These are phyloP conservation scores for Sporothrix brasiliensis DNA, from an alignment of 2,329 filamentous ascomycete genomes.

Conservation along the genomic window DNA sequence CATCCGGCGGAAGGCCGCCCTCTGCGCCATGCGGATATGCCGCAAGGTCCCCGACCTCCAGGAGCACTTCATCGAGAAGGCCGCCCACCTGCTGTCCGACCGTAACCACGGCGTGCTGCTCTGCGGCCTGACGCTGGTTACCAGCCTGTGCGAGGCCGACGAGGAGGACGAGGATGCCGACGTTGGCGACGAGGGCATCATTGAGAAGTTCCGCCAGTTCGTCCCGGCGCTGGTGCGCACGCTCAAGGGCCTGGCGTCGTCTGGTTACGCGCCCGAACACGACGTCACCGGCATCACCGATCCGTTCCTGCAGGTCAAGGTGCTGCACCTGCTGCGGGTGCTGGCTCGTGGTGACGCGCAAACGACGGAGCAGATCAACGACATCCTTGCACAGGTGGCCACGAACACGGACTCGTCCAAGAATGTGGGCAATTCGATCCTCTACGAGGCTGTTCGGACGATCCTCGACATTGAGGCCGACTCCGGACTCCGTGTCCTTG, in stretches of 20 bases:
- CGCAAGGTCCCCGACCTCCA: conserved; percentile 96
- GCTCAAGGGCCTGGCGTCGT: conserved; percentile 87
- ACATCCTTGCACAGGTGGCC: conserved; percentile 94
- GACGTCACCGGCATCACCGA: conserved; percentile 98
- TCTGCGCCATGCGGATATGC: conserved; percentile 99
- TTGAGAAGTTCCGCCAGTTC: conserved; percentile 87
- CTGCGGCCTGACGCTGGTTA: conserved; percentile 87
- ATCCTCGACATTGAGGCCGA: conserved; percentile 98
- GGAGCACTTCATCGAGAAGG: conserved; percentile 96
- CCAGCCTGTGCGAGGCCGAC: conserved; percentile 90
- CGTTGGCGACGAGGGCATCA: conserved; percentile 82
- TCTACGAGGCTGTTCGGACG: conserved; percentile 95
- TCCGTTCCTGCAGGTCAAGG: conserved; percentile 96
- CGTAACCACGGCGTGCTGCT: conserved; percentile 94
- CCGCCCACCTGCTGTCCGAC: conserved; percentile 82
- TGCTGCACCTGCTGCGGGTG: conserved; percentile 81
- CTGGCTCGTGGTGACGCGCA: conserved; percentile 82
- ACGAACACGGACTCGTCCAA: conserved; percentile 98
- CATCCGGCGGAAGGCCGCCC: conserved; percentile 90
- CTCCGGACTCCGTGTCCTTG: conserved; percentile 87
- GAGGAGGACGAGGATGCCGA: conserved; percentile 93
- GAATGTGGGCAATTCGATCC: conserved; percentile 96
- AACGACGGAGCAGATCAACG: conserved; percentile 96
- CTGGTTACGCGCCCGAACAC: conserved; percentile 95
- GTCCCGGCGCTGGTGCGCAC: conserved; percentile 86